Conservation (phyloP, 2,329 filamentous ascomycete species). For the Exophiala spinifera region DNA sequence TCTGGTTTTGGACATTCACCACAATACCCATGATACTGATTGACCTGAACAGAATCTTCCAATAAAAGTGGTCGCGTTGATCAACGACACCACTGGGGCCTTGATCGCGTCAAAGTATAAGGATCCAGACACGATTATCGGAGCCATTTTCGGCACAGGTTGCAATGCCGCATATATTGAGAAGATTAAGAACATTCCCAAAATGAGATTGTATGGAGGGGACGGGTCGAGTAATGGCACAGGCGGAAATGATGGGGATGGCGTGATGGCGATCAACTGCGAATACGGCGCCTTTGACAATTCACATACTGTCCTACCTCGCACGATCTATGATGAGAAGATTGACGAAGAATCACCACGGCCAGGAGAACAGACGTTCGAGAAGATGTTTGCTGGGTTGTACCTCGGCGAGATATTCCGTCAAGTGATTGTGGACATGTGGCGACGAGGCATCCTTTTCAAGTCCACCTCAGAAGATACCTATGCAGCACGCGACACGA, state of each 20-base stretch:
- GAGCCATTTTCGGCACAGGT: conserved; percentile 80
- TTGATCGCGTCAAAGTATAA: conserved; percentile 90
- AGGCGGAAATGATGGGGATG: too few species aligned
- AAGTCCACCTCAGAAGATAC: conserved; percentile 53
- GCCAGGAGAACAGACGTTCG: conserved; percentile 89
- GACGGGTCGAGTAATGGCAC: too few species aligned
- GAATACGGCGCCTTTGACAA: conserved; percentile 94
- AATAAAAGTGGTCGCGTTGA: conserved; percentile 84
- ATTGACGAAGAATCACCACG: conserved; percentile 90
- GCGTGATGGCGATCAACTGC: conserved; percentile 88
- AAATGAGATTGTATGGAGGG: conserved; percentile 67
- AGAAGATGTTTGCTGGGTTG: conserved; percentile 95
- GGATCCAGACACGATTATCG: conserved; percentile 79
- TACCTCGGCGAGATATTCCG: conserved; percentile 95
- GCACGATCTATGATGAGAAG: conserved; percentile 77
- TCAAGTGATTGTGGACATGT: conserved; percentile 75
- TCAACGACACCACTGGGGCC: conserved; percentile 93
- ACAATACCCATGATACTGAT: not conserved
- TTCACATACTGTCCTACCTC: conserved; percentile 80
- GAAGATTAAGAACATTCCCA: conserved; percentile 76
- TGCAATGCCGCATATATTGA: conserved; percentile 76
- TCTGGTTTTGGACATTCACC: too few species aligned
- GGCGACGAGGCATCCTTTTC: conserved; percentile 72
- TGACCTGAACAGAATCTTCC: conserved; percentile 41
- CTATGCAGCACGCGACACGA: too few species aligned